Evolutionary conservation across 495 filamentous ascomycete genomes (phyloP).

Genomic region (Penicillium desertorum): DNA sequence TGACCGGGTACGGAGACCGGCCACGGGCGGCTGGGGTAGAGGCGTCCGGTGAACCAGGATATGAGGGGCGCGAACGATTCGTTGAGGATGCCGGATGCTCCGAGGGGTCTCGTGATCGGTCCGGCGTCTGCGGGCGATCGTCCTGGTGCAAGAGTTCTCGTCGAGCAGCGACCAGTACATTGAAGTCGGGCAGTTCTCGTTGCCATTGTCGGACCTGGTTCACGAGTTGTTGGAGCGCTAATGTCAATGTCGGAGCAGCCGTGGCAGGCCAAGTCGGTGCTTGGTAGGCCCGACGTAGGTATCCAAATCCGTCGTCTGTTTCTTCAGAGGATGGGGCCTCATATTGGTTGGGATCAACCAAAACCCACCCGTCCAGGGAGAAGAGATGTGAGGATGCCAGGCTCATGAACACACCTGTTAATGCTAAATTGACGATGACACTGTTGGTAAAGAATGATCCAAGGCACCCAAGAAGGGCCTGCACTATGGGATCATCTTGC

Average conservation of each 20-base stretch:
- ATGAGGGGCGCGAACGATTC: conserved; percentile 45
- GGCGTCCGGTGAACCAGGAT: conserved; percentile 64
- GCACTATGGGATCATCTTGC: conserved; percentile 74
- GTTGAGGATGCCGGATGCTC: conserved; percentile 22
- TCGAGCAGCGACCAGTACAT: conserved; percentile 71
- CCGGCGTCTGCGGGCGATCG: conserved; percentile 24
- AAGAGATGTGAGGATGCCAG: conserved; percentile 81
- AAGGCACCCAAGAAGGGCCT: conserved; percentile 66
- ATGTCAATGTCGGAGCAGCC: conserved; percentile 42
- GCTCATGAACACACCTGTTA: conserved; percentile 80
- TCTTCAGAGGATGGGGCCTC: conserved; percentile 13
- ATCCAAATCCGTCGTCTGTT: conserved; percentile 21
- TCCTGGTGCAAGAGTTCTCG: conserved; percentile 48
- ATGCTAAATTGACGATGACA: conserved; percentile 80
- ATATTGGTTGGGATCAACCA: conserved; percentile 63
- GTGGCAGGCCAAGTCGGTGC: conserved; percentile 40
- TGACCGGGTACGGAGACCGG: conserved; percentile 21
- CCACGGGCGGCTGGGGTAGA: conserved; percentile 21
- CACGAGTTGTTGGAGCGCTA: conserved; percentile 52
- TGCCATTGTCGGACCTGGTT: conserved; percentile 65
- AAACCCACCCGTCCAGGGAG: conserved; percentile 84
- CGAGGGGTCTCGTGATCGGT: conserved; percentile 24
- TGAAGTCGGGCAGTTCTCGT: conserved; percentile 70
- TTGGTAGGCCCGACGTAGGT: conserved; percentile 33
- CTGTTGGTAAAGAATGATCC: conserved; percentile 83